Evolutionary conservation across 2,329 filamentous ascomycete genomes (phyloP), one percentile per base, ranked within the genome.

Genomic region (Tolypocladium tropicale): DNA sequence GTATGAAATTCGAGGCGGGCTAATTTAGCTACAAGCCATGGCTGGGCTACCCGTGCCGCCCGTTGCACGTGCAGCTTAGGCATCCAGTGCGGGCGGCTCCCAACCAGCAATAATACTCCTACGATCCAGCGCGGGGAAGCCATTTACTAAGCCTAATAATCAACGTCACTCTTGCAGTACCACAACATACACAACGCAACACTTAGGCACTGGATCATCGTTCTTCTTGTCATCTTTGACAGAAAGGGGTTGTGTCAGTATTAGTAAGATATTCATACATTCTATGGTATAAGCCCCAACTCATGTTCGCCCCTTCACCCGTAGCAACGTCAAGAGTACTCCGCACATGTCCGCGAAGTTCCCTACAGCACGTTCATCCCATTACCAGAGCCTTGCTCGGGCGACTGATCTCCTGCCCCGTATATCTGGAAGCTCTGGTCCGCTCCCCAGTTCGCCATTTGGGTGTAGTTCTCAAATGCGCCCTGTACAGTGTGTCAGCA

Each of bases 401-500:
- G 60, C 33, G 64, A 62, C 37, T 67, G 58, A 7, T 62, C 66
- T 16, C 60, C 65, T 16, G 59, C 58, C 14, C 68, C 71, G 59
- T 81, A 81, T 58, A 82, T 75, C 54, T 78, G 75, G 61, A 81
- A 79, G 18, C 74, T 73, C 56, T 78, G 76, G 34, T 82, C 79
- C 3, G 72, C 69, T 30, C 74, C 77, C 74, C 79, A 83, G 46
- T 74, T 76, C 16, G 78, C 74, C 63, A 70, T 67, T 58, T 84
- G 81, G 0, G 80, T 75, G 58, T 78, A 83, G 53, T 76, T 82
- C 58, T 84, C 80, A 52, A 84, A 78, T 14, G 78, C 76, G 48
- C 77, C 76, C 81, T 83, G 54, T 37, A 33, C 10, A 36, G 41
- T 30, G 4, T 11, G 60, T 72, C 58, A 75, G 68, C 55, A 56